Evolutionary conservation across 164 flowering plant species (phyloP), one percentile per base, ranked within the genome.

Genomic region (Dillenia turbinata): DNA sequence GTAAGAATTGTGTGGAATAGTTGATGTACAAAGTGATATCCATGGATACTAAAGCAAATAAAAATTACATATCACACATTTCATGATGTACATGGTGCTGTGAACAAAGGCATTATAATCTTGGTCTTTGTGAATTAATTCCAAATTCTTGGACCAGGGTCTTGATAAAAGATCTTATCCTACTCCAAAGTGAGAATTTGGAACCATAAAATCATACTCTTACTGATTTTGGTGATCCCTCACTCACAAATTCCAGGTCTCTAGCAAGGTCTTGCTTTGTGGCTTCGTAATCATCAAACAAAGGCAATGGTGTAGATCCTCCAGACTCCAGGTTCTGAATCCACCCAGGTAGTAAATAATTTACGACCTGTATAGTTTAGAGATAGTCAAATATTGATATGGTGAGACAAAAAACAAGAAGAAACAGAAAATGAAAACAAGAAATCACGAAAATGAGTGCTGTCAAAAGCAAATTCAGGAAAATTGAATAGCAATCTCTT

Each of bases 341-440:
- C 98, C 98, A 93, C 44, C 98, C 98, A 7, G 96, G 96, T 33
- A 93, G 72, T 58, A 93, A 78, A 73, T 73, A 87, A 62, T 93
- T 93, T 68, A 90, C 90, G 5, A 90, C 96, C 97, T 93, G 81
- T 57, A 65, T 33, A 33, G 47, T 50, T 44, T 44, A 61, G 19
- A 12, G 43, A 62, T 44, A 11, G 6, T 60, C 44, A 50, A 22
- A 33, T 33, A 33, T 33, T 33, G 5, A 33, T 33, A 33, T 7
- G 6, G 40, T 12, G 8, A 47, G 26, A 52, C 24, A 56, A 22
- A 53, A 48, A 62, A 44, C 3, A 64, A 55, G n/a, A 56, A 62
- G 15, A 56, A 9, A n/a, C 9, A 12, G 5, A 33, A 33, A 33
- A 33, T 33, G 40, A 33, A 33, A 33, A 33, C 7, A 33, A 33